Conservation (phyloP, 208 protist species). For the Acanthamoeba royreba region DNA sequence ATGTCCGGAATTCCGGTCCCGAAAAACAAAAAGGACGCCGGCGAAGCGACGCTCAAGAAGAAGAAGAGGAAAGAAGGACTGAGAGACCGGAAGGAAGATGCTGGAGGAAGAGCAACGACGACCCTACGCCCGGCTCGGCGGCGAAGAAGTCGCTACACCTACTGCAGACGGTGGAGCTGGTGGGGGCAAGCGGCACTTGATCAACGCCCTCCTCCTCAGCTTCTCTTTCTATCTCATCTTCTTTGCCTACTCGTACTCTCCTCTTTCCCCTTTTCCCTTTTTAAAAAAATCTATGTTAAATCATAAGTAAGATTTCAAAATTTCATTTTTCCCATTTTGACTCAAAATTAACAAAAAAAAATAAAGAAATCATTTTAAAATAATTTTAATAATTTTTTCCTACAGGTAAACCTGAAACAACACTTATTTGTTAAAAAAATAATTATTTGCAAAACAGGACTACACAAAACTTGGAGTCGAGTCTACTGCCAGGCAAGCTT, state of each 20-base stretch:
- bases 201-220: conserved; percentile 6
- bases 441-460: neutral
- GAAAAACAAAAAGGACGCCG: too few species aligned
- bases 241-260: neutral
- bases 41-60: too few species aligned
- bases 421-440: neutral
- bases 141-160: too few species aligned
- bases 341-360: too few species aligned
- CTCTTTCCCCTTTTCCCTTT: neutral
- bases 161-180: neutral
- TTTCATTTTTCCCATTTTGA: neutral
- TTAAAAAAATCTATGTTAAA: neutral
- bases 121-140: too few species aligned
- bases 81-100: too few species aligned
- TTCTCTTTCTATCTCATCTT: neutral
- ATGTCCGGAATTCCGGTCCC: too few species aligned
- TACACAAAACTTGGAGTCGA: neutral
- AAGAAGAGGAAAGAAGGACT: too few species aligned
- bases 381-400: neutral
- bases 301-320: neutral
- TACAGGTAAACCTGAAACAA: neutral
- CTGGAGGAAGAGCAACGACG: neutral
- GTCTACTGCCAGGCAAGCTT: neutral
- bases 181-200: neutral
- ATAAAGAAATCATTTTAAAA: neutral